phyloP scores from a whole-genome alignment of 495 filamentous ascomycete genomes.

The Symbiotaphrina buchneri region DNA sequence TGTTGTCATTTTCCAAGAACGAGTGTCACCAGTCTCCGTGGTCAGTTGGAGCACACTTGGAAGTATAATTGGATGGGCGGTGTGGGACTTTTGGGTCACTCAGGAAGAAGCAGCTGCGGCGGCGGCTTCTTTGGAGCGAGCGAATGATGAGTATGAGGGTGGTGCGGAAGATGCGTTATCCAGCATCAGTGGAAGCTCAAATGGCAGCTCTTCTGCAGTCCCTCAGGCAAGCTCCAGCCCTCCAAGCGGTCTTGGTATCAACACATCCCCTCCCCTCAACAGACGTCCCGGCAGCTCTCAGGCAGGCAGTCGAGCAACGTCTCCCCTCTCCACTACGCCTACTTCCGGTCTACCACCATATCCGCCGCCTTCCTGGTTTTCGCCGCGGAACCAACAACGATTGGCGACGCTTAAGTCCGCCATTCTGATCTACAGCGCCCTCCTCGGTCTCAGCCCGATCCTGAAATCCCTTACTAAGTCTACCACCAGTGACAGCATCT shows the following conservation, averaged over 20 bases:
- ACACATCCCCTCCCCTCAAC: constrained; percentile 9
- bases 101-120: constrained; percentile 22
- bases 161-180: constrained; percentile 21
- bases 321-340: constrained; percentile 9
- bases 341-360: constrained; percentile 8
- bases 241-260: constrained; percentile 24
- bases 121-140: no score
- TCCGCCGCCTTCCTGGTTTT: constrained; percentile 15
- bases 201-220: constrained; percentile 7
- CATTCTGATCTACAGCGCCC: constrained; percentile 72
- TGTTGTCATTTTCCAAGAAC: constrained; percentile 65
- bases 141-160: constrained; percentile 11
- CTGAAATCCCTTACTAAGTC: constrained; percentile 84
- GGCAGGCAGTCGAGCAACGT: constrained; percentile 3
- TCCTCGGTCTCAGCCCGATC: constrained; percentile 82
- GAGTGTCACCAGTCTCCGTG: constrained; percentile 66
- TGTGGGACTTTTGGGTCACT: constrained; percentile 79
- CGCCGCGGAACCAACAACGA: constrained; percentile 39
- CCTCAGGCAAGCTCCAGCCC: constrained; percentile 10
- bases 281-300: constrained; percentile 4
- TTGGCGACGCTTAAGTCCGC: constrained; percentile 71
- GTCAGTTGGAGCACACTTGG: constrained; percentile 64
- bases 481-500: constrained; percentile 78
- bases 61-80: constrained; percentile 69
- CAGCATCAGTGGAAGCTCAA: constrained; percentile 8